These are phyloP conservation scores for Apophysomyces trapeziformis DNA, from an alignment of 371 early-diverging fungal genomes.

Conservation along the genomic window DNA sequence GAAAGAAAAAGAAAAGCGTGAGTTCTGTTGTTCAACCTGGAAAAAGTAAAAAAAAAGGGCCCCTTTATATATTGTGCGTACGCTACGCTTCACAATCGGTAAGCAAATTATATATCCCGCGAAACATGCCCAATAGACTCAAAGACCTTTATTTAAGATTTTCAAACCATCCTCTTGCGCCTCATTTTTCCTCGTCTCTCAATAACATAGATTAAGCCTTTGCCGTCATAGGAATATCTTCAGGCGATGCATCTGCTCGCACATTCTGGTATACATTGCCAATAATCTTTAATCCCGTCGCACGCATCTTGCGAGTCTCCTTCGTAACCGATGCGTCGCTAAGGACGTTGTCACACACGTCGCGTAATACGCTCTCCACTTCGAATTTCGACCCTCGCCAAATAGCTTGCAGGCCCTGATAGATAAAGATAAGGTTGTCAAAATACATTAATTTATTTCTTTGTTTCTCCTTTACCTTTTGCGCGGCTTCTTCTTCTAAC, in stretches of 20 bases:
- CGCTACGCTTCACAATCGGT: conserved; percentile 11
- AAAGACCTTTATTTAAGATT: not conserved
- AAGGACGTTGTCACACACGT: conserved; percentile 87
- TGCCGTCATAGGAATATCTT: conserved; percentile 43
- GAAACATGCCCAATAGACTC: conserved; percentile 35
- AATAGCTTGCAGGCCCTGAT: conserved; percentile 83
- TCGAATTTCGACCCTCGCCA: conserved; percentile 95
- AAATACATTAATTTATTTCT: not conserved
- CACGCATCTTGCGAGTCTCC: conserved; percentile 59
- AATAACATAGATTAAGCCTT: not conserved
- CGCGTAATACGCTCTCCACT: conserved; percentile 89
- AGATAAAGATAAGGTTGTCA: not conserved
- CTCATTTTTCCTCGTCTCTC: not conserved
- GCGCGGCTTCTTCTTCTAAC: conserved; percentile 74
- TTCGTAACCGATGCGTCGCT: conserved; percentile 64
- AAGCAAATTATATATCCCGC: conserved; percentile 23
- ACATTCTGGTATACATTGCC: conserved; percentile 71
- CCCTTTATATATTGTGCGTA: conserved; percentile 9
- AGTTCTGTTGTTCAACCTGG: not conserved
- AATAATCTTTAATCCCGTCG: conserved; percentile 73
- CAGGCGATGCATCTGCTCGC: conserved; percentile 50
- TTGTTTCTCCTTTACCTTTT: conserved; percentile 47
- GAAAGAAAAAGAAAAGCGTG: conserved; percentile 7
- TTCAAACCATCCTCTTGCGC: conserved; percentile 2
- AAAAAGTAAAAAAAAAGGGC: not conserved